Base-by-base conservation (phyloP, 768 basidiomycete species). In the Multifurca ochricompacta region DNA sequence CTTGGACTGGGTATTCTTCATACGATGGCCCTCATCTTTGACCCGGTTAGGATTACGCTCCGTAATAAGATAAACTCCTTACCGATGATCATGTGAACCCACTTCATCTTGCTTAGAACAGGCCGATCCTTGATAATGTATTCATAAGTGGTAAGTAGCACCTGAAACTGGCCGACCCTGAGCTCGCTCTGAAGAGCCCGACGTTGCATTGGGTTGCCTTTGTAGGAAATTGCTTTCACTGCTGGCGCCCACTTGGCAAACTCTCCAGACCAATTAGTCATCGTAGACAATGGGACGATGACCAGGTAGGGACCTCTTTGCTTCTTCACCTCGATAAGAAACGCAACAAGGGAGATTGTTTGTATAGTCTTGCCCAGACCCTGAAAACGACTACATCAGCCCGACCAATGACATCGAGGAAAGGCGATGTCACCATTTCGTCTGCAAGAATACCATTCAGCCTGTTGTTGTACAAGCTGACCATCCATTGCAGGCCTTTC, bases 71-170 rank as follows among this genome's bases (percentile, higher is more conserved):
- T 19, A 45, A n/a, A 19, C n/a, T 14, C 68, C 78, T 51, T 56
- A 87, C 85, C 92, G 59, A 97, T 93, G 68, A 97, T 95, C 91
- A 94, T 95, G 67, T 97, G 94, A 7, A 94, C 70, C 93, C 93
- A 97, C 66, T 91, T 92, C 63, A 92, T 79, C 72, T 93, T 92
- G 70, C 85, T 83, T 30, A 97, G 74, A 54, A 86, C 68, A 2
- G 89, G 88, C n/a, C 91, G 83, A 68, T 97, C 94, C 73, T 93
- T 93, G 77, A 95, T 96, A 69, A 97, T 92, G 65, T 96, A 97
- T 66, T 96, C 93, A 66, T 95, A 97, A 0, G 93, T 97, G 13
- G 94, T 97, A 49, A 97, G 69, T 50, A 96, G 70, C 21, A 96
- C 93, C 64, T 95, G 91, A 77, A 94, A 96, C 60, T 90, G 81